Evolutionary conservation across 768 basidiomycete genomes (phyloP).

Genomic region (Boletellus ananas): DNA sequence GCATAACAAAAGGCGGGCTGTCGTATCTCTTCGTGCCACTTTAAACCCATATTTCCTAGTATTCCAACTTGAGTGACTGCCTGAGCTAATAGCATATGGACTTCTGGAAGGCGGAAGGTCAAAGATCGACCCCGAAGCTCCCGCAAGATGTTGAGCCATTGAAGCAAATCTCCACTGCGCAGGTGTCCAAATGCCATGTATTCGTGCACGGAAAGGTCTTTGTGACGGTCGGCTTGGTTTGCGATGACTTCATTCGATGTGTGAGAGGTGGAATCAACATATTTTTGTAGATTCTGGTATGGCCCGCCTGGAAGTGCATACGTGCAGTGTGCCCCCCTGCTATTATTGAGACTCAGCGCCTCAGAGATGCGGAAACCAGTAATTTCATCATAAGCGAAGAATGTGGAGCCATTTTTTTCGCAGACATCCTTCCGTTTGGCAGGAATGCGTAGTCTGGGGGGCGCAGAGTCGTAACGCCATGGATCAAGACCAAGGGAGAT

Average conservation of each 20-base stretch:
- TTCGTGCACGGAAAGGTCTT: constrained; percentile 41
- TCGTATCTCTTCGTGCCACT: constrained; percentile 40
- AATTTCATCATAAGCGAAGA: constrained; percentile 29
- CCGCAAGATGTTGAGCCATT: constrained; percentile 50
- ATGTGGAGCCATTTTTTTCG: constrained; percentile 29
- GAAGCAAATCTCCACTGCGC: constrained; percentile 41
- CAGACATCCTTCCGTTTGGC: constrained; percentile 14
- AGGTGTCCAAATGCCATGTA: constrained; percentile 42
- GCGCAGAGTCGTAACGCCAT: too few relatives aligned
- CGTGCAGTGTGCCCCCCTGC: constrained; percentile 28
- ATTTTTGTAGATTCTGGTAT: constrained; percentile 36
- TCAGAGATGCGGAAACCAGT: constrained; percentile 8
- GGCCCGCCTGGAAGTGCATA: constrained; percentile 29
- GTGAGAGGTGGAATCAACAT: constrained; percentile 33
- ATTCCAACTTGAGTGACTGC: constrained; percentile 42
- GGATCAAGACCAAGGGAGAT: constrained; percentile 37
- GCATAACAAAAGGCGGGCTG: constrained; percentile 29
- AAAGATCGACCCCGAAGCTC: constrained; percentile 37
- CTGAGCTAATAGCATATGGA: constrained; percentile 42
- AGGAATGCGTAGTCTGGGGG: constrained; percentile 29
- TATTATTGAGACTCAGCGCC: constrained; percentile 7
- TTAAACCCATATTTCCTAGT: constrained; percentile 12
- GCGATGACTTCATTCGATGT: constrained; percentile 42
- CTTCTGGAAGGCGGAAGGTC: constrained; percentile 36
- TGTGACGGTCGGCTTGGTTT: constrained; percentile 39